Evolutionary conservation across 176 grass and related monocot genomes (phyloP).

Genomic region (Panicum miliaceum): DNA sequence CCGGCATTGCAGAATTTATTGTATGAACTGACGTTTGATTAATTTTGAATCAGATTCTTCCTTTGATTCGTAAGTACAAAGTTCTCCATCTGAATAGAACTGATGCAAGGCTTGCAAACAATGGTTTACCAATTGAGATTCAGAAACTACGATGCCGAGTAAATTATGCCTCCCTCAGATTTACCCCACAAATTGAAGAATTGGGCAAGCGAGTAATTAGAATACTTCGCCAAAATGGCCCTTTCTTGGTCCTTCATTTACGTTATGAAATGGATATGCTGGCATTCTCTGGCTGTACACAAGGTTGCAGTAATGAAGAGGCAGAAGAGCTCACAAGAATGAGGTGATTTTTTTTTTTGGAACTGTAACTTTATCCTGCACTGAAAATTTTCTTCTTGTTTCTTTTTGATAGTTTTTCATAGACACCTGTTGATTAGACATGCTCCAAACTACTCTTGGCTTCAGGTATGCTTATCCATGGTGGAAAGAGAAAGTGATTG

Average conservation of each 20-base stretch:
- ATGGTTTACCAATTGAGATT: conserved; percentile 77
- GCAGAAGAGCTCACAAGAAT: conserved; percentile 82
- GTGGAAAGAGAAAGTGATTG: conserved; percentile 96
- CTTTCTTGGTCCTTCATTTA: conserved; percentile 94
- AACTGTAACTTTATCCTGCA: neutral
- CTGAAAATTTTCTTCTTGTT: neutral
- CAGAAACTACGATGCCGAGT: conserved; percentile 86
- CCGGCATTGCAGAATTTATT: neutral
- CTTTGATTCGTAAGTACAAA: conserved; percentile 77
- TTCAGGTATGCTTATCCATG: conserved; percentile 94
- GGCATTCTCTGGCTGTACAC: conserved; percentile 93
- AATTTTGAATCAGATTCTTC: conserved; percentile 72
- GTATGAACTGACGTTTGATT: conserved; percentile 30
- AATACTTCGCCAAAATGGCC: conserved; percentile 79
- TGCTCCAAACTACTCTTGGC: conserved; percentile 26
- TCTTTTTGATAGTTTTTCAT: neutral
- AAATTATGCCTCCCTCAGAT: conserved; percentile 80
- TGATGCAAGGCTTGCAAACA: conserved; percentile 91
- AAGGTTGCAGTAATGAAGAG: conserved; percentile 89
- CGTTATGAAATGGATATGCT: conserved; percentile 99
- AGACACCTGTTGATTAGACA: neutral
- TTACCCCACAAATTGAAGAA: conserved; percentile 90
- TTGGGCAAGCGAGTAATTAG: conserved; percentile 73
- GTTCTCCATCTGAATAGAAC: conserved; percentile 90
- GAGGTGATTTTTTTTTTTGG: conserved; percentile 54